Conservation (phyloP, 2,329 filamentous ascomycete genomes). For the Acephala macrosclerotiorum region DNA sequence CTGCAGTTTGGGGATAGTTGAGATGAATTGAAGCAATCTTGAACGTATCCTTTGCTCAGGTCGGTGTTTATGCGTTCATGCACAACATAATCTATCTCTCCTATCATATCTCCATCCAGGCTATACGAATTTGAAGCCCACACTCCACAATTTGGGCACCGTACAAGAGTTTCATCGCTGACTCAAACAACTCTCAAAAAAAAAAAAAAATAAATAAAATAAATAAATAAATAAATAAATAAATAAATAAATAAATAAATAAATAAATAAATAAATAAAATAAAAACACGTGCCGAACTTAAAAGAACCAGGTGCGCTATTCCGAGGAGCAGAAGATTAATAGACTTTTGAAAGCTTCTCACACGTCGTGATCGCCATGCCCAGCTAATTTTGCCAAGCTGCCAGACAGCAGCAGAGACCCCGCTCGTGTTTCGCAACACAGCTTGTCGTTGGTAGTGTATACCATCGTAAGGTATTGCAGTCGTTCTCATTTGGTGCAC, state of each 20-base stretch:
- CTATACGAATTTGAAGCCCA: no score
- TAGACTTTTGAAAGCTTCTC: constrained; percentile 10
- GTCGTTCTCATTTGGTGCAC: constrained; percentile 8
- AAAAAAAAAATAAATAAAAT: no score
- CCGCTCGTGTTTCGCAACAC: constrained; percentile 4
- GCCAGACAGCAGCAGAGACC: constrained; percentile 2
- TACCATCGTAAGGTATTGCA: background rate
- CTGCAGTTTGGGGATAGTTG: constrained; percentile 13
- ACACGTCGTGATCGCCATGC: constrained; percentile 12
- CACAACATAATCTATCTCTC: background rate
- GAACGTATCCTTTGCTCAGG: constrained; percentile 11
- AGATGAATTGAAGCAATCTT: constrained; percentile 10
- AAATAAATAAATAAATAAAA: no score
- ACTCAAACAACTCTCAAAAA: constrained; percentile 8
- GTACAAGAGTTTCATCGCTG: constrained; percentile 11
- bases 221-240: no score
- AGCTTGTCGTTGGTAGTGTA: constrained; percentile 9
- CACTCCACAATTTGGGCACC: constrained; percentile 12
- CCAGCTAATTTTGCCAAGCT: constrained; percentile 7
- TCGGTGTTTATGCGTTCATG: background rate
- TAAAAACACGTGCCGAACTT: background rate
- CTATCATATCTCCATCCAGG: no score
- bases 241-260: no score
- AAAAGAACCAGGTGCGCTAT: constrained; percentile 7
- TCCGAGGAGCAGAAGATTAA: constrained; percentile 4